phyloP scores from a whole-genome alignment of 148 eudicot genomes.

The Gaultheria prostrata region DNA sequence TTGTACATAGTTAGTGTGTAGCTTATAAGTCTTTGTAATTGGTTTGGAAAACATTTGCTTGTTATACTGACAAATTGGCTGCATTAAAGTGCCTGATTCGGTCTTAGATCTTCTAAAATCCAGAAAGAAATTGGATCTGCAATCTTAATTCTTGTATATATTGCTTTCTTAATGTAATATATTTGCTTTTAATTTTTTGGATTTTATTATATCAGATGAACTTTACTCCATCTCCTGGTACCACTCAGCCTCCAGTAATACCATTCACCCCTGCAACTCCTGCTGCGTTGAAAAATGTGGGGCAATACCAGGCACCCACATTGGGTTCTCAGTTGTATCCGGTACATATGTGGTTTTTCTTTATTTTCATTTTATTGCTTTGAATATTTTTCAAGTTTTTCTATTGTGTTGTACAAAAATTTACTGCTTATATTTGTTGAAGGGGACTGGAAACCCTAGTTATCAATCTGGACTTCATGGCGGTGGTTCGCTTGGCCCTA shows the following conservation, averaged over 20 bases:
- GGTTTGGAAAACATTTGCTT: neutral
- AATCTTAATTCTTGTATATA: neutral
- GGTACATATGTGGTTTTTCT: conserved; percentile 33
- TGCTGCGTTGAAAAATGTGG: conserved; percentile 65
- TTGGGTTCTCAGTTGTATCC: conserved; percentile 82
- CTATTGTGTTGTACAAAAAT: neutral
- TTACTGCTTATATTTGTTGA: conserved; percentile 19
- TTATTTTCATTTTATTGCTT: neutral
- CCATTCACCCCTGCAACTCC: conserved; percentile 69
- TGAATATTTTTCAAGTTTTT: neutral
- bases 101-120: neutral
- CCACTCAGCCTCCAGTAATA: conserved; percentile 68
- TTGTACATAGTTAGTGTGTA: neutral
- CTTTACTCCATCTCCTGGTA: conserved; percentile 55
- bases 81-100: neutral
- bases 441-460: conserved; percentile 54
- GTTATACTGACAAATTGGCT: neutral
- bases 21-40: neutral
- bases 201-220: conserved; percentile 35
- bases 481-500: conserved; percentile 49
- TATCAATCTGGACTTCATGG: conserved; percentile 60
- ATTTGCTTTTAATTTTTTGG: neutral
- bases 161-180: neutral
- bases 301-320: conserved; percentile 78
- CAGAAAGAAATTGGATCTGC: neutral